Percentiles rank a stretch among this genome's conserved stretches.
These are phyloP conservation scores for Aspergillus viridinutans DNA, from an alignment of 2,329 filamentous ascomycete species.

Conservation along the genomic window DNA sequence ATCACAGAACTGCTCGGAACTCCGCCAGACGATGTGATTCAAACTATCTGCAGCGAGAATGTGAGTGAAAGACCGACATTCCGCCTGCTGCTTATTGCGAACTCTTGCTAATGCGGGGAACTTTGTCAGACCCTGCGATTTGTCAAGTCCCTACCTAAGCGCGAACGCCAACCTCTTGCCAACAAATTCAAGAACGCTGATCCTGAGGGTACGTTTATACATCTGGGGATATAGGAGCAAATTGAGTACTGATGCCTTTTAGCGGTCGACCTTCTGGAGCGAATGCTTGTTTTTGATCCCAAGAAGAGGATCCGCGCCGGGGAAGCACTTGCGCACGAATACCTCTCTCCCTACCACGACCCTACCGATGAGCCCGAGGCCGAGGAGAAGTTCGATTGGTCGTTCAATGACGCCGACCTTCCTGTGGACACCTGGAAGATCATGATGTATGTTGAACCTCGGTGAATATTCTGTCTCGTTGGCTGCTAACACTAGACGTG, in stretches of 20 bases:
- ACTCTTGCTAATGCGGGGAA: slow-evolving; percentile 21
- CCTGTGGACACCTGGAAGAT: slow-evolving; percentile 99
- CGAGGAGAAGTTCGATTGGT: slow-evolving; percentile 99
- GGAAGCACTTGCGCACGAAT: slow-evolving; percentile 83
- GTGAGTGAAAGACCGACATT: slow-evolving; percentile 48
- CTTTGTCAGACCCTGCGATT: slow-evolving; percentile 79
- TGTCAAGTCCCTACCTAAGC: slow-evolving; percentile 93
- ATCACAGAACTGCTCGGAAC: slow-evolving; percentile 97
- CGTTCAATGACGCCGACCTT: slow-evolving; percentile 95
- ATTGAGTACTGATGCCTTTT: slow-evolving; percentile 11
- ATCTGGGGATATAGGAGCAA: neutral
- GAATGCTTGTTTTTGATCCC: slow-evolving; percentile 98
- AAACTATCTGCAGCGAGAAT: slow-evolving; percentile 97
- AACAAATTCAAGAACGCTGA: slow-evolving; percentile 97
- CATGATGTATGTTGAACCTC: slow-evolving; percentile 74
- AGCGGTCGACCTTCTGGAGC: slow-evolving; percentile 92
- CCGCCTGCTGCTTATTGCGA: neutral
- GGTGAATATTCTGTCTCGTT: neutral
- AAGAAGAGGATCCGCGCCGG: slow-evolving; percentile 87
- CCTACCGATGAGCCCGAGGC: slow-evolving; percentile 93
- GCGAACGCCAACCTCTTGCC: slow-evolving; percentile 78
- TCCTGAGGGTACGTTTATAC: slow-evolving; percentile 60
- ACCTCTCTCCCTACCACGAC: slow-evolving; percentile 94
- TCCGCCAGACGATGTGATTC: slow-evolving; percentile 95
- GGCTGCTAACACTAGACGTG: slow-evolving; percentile 2